Base-by-base conservation (phyloP, 2,329 filamentous ascomycete species). In the Neocatenulostroma microsporum region DNA sequence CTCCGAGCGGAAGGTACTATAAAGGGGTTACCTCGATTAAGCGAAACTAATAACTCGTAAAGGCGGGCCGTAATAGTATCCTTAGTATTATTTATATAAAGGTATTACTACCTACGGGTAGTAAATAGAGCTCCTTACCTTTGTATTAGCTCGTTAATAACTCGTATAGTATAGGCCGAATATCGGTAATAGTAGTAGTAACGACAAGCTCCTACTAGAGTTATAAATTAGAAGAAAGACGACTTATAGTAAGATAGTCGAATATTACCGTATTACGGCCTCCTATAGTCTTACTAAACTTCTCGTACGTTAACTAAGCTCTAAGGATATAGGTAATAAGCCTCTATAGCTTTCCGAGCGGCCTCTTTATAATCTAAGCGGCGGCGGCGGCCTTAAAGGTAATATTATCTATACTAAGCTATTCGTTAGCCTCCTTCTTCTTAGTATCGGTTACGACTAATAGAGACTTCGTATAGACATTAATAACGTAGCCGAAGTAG, bases 341-440 rank as follows among this genome's bases (percentile, higher is more conserved):
- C 25, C n/a, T 12, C 12, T 27, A 14, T 14, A 27, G 12, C 25
- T 27, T 27, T 12, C 25, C 25, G n/a, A 27, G 15, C 15, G 25
- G 25, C 25, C 25, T 14, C 15, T 12, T n/a, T 14, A n/a, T 12
- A 14, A 27, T 27, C 25, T 14, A 27, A 14, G n/a, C 15, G 12
- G n/a, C 15, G 25, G 12, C 25, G 25, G 12, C 12, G 12, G n/a
- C 15, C 25, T 27, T 27, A 14, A 27, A 27, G n/a, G n/a, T 14
- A 27, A 12, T 14, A 27, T 27, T 14, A 27, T 27, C 25, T n/a
- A 27, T 27, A 27, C 25, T 14, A 27, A 27, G 25, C n/a, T 27
- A 12, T 14, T n/a, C 15, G 12, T 27, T 12, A 27, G 25, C 25
- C 25, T 27, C 15, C 25, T 27, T 27, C 25, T 12, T 27, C 25